Conservation (phyloP, 1,284 basidiomycete species). For the Ustilago esculenta region DNA sequence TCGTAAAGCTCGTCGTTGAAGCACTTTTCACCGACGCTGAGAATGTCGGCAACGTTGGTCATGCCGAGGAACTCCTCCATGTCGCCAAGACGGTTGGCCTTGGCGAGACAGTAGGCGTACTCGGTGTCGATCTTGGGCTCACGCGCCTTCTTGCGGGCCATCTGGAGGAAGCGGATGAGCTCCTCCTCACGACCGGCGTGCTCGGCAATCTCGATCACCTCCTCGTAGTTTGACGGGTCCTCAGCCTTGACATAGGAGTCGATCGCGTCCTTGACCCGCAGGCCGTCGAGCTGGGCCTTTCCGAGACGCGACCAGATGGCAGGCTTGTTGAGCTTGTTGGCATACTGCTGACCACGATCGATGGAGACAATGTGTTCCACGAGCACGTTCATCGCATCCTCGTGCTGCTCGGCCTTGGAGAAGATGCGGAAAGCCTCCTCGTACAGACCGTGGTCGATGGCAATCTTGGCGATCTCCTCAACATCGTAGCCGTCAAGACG, state of each 20-base stretch:
- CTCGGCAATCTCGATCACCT: slow-evolving; percentile 96
- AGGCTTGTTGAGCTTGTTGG: slow-evolving; percentile 94
- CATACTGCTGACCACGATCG: slow-evolving; percentile 94
- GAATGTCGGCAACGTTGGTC: slow-evolving; percentile 97
- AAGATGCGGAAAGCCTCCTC: slow-evolving; percentile 83
- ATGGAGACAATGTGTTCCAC: slow-evolving; percentile 98
- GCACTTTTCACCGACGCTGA: slow-evolving; percentile 97
- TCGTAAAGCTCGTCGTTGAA: slow-evolving; percentile 99
- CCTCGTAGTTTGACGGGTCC: slow-evolving; percentile 92
- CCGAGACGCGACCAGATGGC: slow-evolving; percentile 97
- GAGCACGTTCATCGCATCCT: slow-evolving; percentile 91
- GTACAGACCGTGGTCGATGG: slow-evolving; percentile 92
- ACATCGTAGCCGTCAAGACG: slow-evolving; percentile 95
- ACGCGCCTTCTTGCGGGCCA: slow-evolving; percentile 97
- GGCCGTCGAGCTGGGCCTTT: slow-evolving; percentile 98
- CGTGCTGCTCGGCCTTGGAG: slow-evolving; percentile 64
- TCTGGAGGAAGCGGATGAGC: slow-evolving; percentile 95
- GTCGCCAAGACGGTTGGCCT: slow-evolving; percentile 64
- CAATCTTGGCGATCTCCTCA: slow-evolving; percentile 94
- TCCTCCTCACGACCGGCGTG: slow-evolving; percentile 98
- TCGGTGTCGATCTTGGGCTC: slow-evolving; percentile 98
- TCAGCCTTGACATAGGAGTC: slow-evolving; percentile 99
- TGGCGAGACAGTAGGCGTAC: slow-evolving; percentile 66
- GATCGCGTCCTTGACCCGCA: slow-evolving; percentile 97
- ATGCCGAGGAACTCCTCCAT: slow-evolving; percentile 99